phyloP scores from a whole-genome alignment of 495 filamentous ascomycete species.

The Podospora appendiculata region DNA sequence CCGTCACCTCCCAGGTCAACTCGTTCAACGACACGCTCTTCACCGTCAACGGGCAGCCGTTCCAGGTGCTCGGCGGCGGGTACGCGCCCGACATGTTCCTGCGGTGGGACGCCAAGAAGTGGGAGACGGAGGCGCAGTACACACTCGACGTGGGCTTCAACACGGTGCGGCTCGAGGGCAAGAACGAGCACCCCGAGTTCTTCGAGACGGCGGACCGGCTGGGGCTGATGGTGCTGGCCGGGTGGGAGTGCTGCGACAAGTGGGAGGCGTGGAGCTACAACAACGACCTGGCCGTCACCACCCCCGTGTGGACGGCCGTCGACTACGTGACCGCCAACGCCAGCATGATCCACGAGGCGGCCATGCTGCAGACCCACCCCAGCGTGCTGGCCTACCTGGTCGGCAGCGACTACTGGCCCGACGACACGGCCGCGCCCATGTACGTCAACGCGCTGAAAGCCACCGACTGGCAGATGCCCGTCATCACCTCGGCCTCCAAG shows the following conservation, averaged over 20 bases:
- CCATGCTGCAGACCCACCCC: conserved; percentile 52
- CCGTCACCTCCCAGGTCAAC: conserved; percentile 44
- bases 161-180: conserved; percentile 56
- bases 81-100: conserved; percentile 57
- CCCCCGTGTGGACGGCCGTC: conserved; percentile 35
- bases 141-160: conserved; percentile 54
- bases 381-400: conserved; percentile 50
- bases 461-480: conserved; percentile 49
- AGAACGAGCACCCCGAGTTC: conserved; percentile 54
- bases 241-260: conserved; percentile 65
- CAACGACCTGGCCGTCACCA: conserved; percentile 35
- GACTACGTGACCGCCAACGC: conserved; percentile 49
- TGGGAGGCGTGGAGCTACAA: conserved; percentile 63
- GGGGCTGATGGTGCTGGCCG: conserved; percentile 54
- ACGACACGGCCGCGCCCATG: conserved; percentile 44
- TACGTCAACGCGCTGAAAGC: conserved; percentile 42
- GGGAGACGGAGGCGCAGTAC: conserved; percentile 40
- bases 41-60: conserved; percentile 46
- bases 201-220: conserved; percentile 51
- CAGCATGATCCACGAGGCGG: conserved; percentile 52
- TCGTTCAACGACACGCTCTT: conserved; percentile 47
- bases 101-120: conserved; percentile 40
- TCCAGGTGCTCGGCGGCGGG: conserved; percentile 53
- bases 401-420: conserved; percentile 57
- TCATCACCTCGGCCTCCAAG: conserved; percentile 51